Base-by-base conservation (phyloP, 257 asterid species). In the Paraleonurus japonicus region DNA sequence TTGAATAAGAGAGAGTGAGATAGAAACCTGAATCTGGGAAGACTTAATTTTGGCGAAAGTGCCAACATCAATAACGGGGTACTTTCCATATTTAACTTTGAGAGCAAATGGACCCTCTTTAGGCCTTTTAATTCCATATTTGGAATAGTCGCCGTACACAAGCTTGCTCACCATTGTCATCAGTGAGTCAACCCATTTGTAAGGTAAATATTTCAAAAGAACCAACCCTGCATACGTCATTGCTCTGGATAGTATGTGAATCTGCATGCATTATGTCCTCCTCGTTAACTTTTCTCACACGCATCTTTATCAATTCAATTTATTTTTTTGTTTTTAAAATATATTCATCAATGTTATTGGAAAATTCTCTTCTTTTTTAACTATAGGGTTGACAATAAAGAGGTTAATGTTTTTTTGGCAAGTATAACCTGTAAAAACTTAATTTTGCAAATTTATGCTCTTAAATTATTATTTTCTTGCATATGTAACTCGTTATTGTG, bases 51-150 rank as follows among this genome's bases (percentile, higher is more conserved):
- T 85, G 32, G 7, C 27, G 30, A 66, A 0, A 23, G 96, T 85
- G n/a, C 96, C 98, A 37, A 82, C 83, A 54, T 92, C 95, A 43
- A 90, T 7, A 2, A 92, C 65, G 0, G 96, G 96, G 63, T 90
- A 92, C 57, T 90, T 92, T 0, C 96, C 98, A 51, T 73, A 57
- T 65, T 87, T 82, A 7, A 22, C 51, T 68, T 84, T 92, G 65
- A 68, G 55, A 30, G 80, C 3, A 23, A 84, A 85, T 2, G 96
- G 96, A 1, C 92, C 96, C 53, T 80, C 89, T 37, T 78, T 30
- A 6, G 96, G 95, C 77, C 86, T 80, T 66, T 69, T 55, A 22
- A 92, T 82, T 1, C 96, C 95, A 72, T 68, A 82, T 30, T 78
- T 79, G n/a, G 73, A 37, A 27, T 83, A 67, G 43, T 92, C 95